Conservation (phyloP, 331 rosid species). For the Prunus yedoensis region DNA sequence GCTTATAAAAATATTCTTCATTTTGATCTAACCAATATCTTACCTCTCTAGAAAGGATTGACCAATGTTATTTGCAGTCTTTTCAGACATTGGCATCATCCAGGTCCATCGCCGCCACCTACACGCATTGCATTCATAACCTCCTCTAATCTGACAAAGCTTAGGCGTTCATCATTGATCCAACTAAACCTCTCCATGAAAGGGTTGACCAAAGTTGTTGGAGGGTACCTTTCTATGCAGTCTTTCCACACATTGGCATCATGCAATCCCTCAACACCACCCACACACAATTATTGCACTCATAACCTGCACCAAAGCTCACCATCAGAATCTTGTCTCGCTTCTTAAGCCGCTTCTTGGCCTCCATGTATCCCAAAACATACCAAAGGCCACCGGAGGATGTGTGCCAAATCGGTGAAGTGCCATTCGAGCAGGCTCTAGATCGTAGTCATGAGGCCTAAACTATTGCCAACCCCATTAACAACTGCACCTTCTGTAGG, state of each 20-base stretch:
- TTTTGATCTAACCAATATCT: neutral
- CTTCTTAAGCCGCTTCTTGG: conserved; percentile 69
- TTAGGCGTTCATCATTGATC: conserved; percentile 61
- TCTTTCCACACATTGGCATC: conserved; percentile 75
- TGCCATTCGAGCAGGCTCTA: conserved; percentile 81
- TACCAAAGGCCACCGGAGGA: conserved; percentile 83
- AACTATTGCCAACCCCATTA: conserved; percentile 69
- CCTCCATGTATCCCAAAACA: conserved; percentile 92
- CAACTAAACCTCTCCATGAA: conserved; percentile 72
- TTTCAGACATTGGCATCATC: neutral
- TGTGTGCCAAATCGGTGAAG: conserved; percentile 80
- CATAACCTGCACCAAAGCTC: conserved; percentile 88
- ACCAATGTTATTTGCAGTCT: neutral
- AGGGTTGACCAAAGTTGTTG: conserved; percentile 49
- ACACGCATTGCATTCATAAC: neutral
- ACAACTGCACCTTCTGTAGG: conserved; percentile 77
- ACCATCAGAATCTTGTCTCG: conserved; percentile 72
- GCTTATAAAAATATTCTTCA: neutral
- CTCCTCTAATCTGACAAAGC: conserved; percentile 50
- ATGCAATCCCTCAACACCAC: conserved; percentile 59
- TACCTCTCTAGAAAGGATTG: neutral
- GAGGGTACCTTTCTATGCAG: conserved; percentile 59
- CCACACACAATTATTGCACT: conserved; percentile 89
- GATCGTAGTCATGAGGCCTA: conserved; percentile 54
- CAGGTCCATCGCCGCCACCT: neutral